These are phyloP conservation scores for Colletotrichum tabaci DNA, from an alignment of 2,329 filamentous ascomycete genomes.

Conservation along the genomic window DNA sequence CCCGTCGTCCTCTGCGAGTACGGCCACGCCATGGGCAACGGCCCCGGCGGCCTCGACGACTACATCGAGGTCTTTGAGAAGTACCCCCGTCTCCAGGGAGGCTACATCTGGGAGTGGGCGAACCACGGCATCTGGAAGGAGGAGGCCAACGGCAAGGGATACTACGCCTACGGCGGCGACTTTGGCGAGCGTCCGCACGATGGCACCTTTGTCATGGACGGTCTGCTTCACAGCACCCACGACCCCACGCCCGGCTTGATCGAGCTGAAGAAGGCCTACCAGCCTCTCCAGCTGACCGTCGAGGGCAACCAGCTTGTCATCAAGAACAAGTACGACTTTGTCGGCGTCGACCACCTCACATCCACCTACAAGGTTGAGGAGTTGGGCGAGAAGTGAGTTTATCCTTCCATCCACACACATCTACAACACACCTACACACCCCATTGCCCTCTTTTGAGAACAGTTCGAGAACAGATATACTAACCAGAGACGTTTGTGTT, in stretches of 20 bases:
- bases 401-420: background rate
- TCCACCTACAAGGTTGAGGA: constrained; percentile 61
- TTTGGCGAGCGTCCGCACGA: constrained; percentile 75
- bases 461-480: background rate
- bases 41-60: constrained; percentile 78
- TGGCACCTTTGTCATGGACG: constrained; percentile 74
- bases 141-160: constrained; percentile 58
- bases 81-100: constrained; percentile 75
- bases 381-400: constrained; percentile 57
- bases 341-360: constrained; percentile 58
- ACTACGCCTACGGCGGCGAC: constrained; percentile 74
- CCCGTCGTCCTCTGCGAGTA: constrained; percentile 74
- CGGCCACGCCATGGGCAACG: constrained; percentile 80
- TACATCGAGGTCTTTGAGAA: constrained; percentile 76
- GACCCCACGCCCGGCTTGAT: constrained; percentile 69
- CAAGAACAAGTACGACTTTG: constrained; percentile 63
- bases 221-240: constrained; percentile 68
- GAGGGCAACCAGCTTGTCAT: constrained; percentile 56
- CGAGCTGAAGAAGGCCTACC: constrained; percentile 71
- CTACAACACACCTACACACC: no score
- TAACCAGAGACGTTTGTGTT: constrained; percentile 31
- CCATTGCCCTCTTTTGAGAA: background rate
- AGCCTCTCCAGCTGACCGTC: constrained; percentile 64
- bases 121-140: constrained; percentile 71
- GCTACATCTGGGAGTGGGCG: constrained; percentile 78